Percentiles rank a stretch among this genome's conserved stretches.
These are phyloP conservation scores for Chenopodium album DNA, from an alignment of 148 eudicot species.

Conservation along the genomic window DNA sequence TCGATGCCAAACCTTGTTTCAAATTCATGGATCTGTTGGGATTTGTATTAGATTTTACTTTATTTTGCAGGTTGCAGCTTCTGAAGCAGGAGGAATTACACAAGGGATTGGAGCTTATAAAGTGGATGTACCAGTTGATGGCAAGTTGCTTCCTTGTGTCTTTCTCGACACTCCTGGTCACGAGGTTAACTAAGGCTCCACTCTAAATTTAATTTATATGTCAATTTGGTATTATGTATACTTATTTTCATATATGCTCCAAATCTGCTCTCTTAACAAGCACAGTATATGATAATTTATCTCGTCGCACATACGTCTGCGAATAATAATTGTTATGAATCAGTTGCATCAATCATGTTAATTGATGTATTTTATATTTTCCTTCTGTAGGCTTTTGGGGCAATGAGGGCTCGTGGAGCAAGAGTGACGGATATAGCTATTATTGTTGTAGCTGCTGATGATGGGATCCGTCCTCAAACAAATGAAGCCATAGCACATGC, in stretches of 20 bases:
- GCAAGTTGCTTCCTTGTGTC: slow-evolving; percentile 68
- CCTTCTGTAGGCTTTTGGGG: slow-evolving; percentile 83
- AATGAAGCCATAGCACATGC: slow-evolving; percentile 99
- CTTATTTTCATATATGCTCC: neutral
- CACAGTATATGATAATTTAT: neutral
- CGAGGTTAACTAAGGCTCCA: slow-evolving; percentile 43
- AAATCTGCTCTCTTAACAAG: neutral
- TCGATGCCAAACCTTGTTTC: neutral
- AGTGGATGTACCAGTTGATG: slow-evolving; percentile 83
- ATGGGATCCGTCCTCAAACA: slow-evolving; percentile 95
- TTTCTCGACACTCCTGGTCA: slow-evolving; percentile 99
- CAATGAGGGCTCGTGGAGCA: slow-evolving; percentile 99
- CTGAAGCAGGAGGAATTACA: slow-evolving; percentile 98
- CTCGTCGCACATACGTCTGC: neutral
- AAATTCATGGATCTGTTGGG: neutral
- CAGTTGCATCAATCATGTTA: slow-evolving; percentile 7
- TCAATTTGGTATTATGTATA: slow-evolving; percentile 6
- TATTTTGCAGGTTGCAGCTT: slow-evolving; percentile 79
- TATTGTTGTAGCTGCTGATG: slow-evolving; percentile 98
- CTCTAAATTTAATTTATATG: neutral
- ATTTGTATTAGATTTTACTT: slow-evolving; percentile 20
- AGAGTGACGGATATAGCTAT: slow-evolving; percentile 94
- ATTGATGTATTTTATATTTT: slow-evolving; percentile 20
- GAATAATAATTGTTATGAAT: neutral
- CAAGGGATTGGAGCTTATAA: slow-evolving; percentile 99